These are phyloP conservation scores for Coccomyxa sp. DNA, from an alignment of 139 green algal species.

Conservation along the genomic window DNA sequence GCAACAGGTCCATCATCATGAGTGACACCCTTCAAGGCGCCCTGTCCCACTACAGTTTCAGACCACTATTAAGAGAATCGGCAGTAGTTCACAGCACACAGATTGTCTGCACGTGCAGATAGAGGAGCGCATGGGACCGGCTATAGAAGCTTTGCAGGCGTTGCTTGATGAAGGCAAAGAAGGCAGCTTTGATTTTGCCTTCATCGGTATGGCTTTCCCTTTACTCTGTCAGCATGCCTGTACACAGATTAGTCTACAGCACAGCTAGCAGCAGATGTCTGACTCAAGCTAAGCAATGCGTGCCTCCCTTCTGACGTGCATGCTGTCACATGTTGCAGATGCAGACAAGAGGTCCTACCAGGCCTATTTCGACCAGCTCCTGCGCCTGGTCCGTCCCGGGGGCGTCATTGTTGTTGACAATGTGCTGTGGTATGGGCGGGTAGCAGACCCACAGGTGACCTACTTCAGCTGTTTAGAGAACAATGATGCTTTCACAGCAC, in stretches of 20 bases:
- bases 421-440: conserved; percentile 68
- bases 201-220: conserved; percentile 56
- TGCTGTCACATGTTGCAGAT: conserved; percentile 45
- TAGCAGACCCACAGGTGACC: conserved; percentile 19
- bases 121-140: conserved; percentile 21
- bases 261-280: neutral
- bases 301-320: neutral
- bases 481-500: too few species aligned
- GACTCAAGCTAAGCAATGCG: neutral
- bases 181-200: conserved; percentile 77
- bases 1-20: neutral
- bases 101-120: conserved; percentile 5
- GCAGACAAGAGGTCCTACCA: conserved; percentile 86
- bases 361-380: conserved; percentile 80
- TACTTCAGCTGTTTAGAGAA: too few species aligned
- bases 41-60: neutral
- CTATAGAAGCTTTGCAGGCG: conserved; percentile 25
- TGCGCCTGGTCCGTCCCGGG: conserved; percentile 78
- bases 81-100: neutral
- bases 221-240: neutral
- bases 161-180: conserved; percentile 33
- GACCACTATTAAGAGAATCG: neutral
- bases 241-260: neutral
- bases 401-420: conserved; percentile 94
- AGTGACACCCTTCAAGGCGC: neutral